Base-by-base conservation (phyloP, 2,329 filamentous ascomycete species). In the Cytospora chrysosperma region DNA sequence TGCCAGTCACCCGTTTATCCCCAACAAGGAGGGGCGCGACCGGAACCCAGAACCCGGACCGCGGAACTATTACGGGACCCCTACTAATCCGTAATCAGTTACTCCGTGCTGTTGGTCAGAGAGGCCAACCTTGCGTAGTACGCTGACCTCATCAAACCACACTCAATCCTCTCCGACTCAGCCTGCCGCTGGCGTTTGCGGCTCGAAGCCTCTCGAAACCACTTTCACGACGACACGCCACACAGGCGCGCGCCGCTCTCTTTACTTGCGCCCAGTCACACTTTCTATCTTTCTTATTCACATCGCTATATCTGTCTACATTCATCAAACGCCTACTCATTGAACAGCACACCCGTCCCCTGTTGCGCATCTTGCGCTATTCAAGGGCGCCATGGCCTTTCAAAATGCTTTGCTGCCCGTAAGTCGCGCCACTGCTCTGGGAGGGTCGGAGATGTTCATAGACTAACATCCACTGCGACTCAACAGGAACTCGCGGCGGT, bases 401-500 rank as follows among this genome's bases (percentile, higher is more conserved):
- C 65, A 65, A 59, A 55, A 54, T 59, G 65, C 59, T 59, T 43
- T 67, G 65, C 62, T 67, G 62, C 65, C 62, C 17, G 65, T 65
- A 26, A 59, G 65, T 63, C 30, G 19, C 40, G 21, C 55, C 51
- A 30, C 10, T 28, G 9, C 52, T 26, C 56, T 19, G 2, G 34
- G n/a, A 26, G 21, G n/a, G 28, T n/a, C 4, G 37, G 37, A 37
- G 21, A 37, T 26, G 34, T 37, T 21, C 43, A 21, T 34, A 55
- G 21, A 55, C 52, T 37, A 40, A 50, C 34, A n/a, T n/a, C 34
- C 9, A 21, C 13, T 17, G 37, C 21, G 10, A 9, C n/a, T 15
- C 24, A 13, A n/a, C 21, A 86, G 82, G 79, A 77, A 65, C 72
- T 82, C 56, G 72, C 74, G 54, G 73, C 74, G n/a, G 73, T 72